Evolutionary conservation across 2,329 filamentous ascomycete genomes (phyloP), one percentile per base, ranked within the genome.

Genomic region (Seiridium unicorne): DNA sequence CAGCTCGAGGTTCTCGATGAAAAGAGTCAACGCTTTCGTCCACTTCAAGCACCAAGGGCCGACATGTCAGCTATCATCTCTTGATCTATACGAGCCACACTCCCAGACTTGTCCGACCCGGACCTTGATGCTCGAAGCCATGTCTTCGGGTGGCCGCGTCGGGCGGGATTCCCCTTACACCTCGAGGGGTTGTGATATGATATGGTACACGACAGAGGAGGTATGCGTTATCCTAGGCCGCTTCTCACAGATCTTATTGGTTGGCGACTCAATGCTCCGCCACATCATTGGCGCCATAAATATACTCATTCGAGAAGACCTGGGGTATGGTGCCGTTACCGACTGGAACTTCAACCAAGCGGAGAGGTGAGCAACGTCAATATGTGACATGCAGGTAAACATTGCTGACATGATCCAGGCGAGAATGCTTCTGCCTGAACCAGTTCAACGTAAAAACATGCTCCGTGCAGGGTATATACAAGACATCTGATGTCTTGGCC

Each of bases 361-460:
- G 49, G 79, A 81, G 66, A 74, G 69, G 76, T 75, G 65, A 51
- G 70, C 26, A 34, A 63, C 11, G 36, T 6, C 6, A 9, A 6
- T 26, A n/a, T 32, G 26, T 10, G 47, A 31, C 7, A 11, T 57
- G 7, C 32, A 18, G 10, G 3, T 54, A 5, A n/a, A 57, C 36
- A 60, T 65, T 47, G 63, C 55, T 18, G n/a, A 55, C 7, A 7
- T 18, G 57, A 53, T 26, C 42, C 53, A 77, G 78, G 59, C 72
- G 70, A 46, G 69, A 76, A 11, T 81, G 78, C 64, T 81, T 81
- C 67, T 81, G 79, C 65, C 79, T 80, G 60, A 75, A 77, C 51
- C 79, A 81, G 57, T 81, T 81, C 66, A 76, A 81, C 69, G 75
- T 80, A 55, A 79, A 76, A 62, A 71, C 74, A n/a, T 81, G 79